These are phyloP conservation scores for Odontarrhena argentea DNA, from an alignment of 345 rosid genomes.

Conservation along the genomic window DNA sequence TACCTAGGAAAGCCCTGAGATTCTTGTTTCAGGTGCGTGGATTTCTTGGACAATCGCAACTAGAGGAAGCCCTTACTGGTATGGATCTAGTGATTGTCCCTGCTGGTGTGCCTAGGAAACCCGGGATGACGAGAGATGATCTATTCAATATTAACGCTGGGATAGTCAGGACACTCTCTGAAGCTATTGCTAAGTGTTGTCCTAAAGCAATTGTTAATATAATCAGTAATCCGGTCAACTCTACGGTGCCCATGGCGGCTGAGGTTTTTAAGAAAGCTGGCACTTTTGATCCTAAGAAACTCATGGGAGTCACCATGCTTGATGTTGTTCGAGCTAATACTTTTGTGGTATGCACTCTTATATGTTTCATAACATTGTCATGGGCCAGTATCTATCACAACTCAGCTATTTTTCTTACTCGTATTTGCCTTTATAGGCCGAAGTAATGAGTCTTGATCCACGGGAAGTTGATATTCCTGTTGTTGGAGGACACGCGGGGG, in stretches of 20 bases:
- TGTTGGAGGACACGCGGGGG: constrained; percentile 87
- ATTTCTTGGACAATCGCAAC: constrained; percentile 82
- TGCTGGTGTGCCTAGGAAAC: constrained; percentile 97
- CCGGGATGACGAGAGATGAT: constrained; percentile 99
- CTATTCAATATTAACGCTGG: constrained; percentile 97
- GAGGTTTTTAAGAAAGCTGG: constrained; percentile 96
- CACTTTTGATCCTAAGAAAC: constrained; percentile 75
- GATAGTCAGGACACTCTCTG: constrained; percentile 82
- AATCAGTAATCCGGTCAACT: constrained; percentile 95
- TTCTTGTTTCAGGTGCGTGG: constrained; percentile 66
- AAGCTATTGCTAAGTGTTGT: constrained; percentile 83
- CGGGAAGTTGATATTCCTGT: constrained; percentile 75
- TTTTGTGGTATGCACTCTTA: constrained; percentile 70
- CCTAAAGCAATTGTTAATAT: constrained; percentile 83
- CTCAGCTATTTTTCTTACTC: not conserved
- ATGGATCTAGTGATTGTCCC: constrained; percentile 94
- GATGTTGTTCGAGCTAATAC: constrained; percentile 98
- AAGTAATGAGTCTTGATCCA: constrained; percentile 83
- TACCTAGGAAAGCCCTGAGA: not conserved
- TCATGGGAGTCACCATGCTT: constrained; percentile 94
- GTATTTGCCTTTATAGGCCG: constrained; percentile 52
- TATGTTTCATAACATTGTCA: not conserved
- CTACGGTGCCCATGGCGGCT: constrained; percentile 92
- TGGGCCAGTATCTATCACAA: not conserved
- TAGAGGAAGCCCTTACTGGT: constrained; percentile 85